These are phyloP conservation scores for Aspergillus bombycis DNA, from an alignment of 2,329 filamentous ascomycete genomes.

Conservation along the genomic window DNA sequence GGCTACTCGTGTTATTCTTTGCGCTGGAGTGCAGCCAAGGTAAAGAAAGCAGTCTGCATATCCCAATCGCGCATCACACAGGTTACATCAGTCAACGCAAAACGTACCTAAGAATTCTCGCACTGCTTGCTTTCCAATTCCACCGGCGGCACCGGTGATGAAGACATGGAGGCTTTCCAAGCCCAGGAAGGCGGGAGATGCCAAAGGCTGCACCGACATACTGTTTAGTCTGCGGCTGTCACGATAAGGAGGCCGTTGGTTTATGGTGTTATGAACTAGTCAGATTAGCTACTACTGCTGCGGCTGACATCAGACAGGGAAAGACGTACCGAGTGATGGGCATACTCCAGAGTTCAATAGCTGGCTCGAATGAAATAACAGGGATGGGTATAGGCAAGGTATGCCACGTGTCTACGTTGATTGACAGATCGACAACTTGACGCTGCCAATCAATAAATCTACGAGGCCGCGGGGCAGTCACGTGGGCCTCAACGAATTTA, in stretches of 20 bases:
- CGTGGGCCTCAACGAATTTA: background rate
- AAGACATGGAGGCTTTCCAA: constrained; percentile 57
- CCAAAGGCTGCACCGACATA: background rate
- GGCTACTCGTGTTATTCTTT: background rate
- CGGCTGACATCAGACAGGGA: background rate
- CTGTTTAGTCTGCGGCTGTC: background rate
- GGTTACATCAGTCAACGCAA: background rate
- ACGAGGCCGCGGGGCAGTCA: background rate
- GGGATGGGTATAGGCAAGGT: background rate
- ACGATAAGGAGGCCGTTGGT: background rate
- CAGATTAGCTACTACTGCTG: background rate
- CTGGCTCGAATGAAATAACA: background rate
- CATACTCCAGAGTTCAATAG: background rate
- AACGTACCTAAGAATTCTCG: constrained; percentile 56
- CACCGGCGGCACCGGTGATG: constrained; percentile 57
- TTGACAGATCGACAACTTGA: background rate
- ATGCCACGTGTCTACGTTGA: background rate
- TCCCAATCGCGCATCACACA: background rate
- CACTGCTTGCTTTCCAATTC: constrained; percentile 55
- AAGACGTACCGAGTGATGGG: background rate
- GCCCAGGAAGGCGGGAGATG: constrained; percentile 42
- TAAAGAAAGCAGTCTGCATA: background rate
- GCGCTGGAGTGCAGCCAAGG: background rate
- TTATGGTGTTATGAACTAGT: background rate
- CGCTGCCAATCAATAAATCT: background rate